A percentile compares a stretch with the other conserved stretches of the same genome.
phyloP scores from a whole-genome alignment of 208 protist genomes.

The Hexamita inflata region DNA sequence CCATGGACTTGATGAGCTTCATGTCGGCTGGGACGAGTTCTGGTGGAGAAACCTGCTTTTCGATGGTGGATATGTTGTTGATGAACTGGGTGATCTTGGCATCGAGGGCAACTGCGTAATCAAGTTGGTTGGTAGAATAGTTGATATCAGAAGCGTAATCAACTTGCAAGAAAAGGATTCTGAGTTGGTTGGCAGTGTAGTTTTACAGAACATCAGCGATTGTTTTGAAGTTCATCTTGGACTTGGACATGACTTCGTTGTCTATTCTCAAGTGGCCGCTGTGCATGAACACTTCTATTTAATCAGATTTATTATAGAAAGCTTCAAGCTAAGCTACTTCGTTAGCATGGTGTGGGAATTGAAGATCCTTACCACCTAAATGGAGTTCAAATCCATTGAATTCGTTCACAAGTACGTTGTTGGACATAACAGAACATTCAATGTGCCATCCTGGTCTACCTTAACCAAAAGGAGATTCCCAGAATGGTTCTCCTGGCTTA shows the following conservation, averaged over 20 bases:
- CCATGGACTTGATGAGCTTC: not conserved
- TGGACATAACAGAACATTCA: constrained; percentile 95
- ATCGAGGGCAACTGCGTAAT: constrained; percentile 7
- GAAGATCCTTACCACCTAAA: constrained; percentile 83
- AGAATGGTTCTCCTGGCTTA: constrained; percentile 73
- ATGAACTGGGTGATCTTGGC: not conserved
- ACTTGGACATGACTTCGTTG: constrained; percentile 95
- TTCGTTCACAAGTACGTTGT: constrained; percentile 42
- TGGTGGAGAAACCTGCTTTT: no score
- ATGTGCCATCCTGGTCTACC: constrained; percentile 98
- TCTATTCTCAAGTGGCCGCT: constrained; percentile 85
- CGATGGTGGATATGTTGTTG: no score
- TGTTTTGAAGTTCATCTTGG: constrained; percentile 96
- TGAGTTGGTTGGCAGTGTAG: constrained; percentile 59
- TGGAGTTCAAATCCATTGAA: constrained; percentile 73
- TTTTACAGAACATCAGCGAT: constrained; percentile 60
- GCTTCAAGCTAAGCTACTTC: constrained; percentile 84
- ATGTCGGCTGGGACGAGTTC: no score
- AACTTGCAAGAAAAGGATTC: constrained; percentile 78
- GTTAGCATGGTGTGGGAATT: constrained; percentile 98
- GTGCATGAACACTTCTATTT: constrained; percentile 51
- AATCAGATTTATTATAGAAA: constrained; percentile 52
- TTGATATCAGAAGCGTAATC: constrained; percentile 67
- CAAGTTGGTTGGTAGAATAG: constrained; percentile 52
- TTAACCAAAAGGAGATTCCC: constrained; percentile 7